These are phyloP conservation scores for Rhizopogon salebrosus DNA, from an alignment of 768 basidiomycete genomes.

Conservation along the genomic window DNA sequence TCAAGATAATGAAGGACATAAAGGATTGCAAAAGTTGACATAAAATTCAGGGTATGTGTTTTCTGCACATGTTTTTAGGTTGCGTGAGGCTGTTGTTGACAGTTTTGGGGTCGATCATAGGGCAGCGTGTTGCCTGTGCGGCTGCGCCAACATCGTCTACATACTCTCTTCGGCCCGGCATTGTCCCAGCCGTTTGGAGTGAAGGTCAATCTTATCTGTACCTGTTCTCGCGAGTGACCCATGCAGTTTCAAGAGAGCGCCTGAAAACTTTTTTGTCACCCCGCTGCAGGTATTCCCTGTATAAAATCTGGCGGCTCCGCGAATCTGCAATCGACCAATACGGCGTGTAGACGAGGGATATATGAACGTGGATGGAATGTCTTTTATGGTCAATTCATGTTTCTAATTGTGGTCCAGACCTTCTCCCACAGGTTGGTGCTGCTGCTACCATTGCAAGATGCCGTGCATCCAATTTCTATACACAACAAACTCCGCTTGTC, in stretches of 20 bases:
- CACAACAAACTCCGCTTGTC: not conserved
- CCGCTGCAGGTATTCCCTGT: not conserved
- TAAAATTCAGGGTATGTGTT: slow-evolving; percentile 12
- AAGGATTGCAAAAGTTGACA: slow-evolving; percentile 18
- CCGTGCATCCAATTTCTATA: not conserved
- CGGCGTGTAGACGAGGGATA: not conserved
- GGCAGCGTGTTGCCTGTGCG: slow-evolving; percentile 4
- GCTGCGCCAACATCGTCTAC: not conserved
- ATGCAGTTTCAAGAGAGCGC: not conserved
- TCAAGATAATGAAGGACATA: slow-evolving; percentile 8
- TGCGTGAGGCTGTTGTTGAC: slow-evolving; percentile 21
- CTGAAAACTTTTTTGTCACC: not conserved
- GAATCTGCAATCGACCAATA: not conserved
- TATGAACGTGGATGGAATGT: not conserved
- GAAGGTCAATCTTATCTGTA: not conserved
- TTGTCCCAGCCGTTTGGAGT: not conserved
- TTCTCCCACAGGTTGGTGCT: not conserved
- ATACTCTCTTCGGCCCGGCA: not conserved
- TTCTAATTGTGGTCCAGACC: not conserved
- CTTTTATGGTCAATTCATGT: not conserved
- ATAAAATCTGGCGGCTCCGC: not conserved
- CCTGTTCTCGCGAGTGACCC: not conserved
- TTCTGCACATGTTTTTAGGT: slow-evolving; percentile 10
- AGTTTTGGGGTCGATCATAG: slow-evolving; percentile 26
- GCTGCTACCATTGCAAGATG: not conserved